Percentiles rank a stretch among this genome's conserved stretches.
phyloP scores from a whole-genome alignment of 2,329 filamentous ascomycete genomes.

The Tricladium varicosporioides region DNA sequence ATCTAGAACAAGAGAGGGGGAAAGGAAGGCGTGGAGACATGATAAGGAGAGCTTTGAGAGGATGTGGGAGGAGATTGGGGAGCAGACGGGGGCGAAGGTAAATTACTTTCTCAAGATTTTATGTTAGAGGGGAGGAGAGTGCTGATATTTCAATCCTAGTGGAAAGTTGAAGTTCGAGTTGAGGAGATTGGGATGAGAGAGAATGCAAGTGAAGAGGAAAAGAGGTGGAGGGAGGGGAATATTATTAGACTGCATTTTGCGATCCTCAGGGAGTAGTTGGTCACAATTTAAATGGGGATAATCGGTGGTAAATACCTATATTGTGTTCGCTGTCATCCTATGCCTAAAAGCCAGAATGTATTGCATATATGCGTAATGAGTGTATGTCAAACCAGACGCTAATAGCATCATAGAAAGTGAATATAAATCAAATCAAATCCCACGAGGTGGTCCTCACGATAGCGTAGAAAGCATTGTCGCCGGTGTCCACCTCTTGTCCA shows the following conservation, averaged over 20 bases:
- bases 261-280: not conserved
- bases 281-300: too few relatives aligned
- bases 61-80: constrained; percentile 40
- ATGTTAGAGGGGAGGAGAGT: not conserved
- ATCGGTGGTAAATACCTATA: too few relatives aligned
- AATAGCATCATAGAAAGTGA: not conserved
- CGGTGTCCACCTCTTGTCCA: constrained; percentile 40
- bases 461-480: constrained; percentile 54
- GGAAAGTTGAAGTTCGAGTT: not conserved
- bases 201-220: not conserved
- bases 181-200: not conserved
- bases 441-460: constrained; percentile 39
- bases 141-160: not conserved
- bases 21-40: constrained; percentile 29
- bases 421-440: constrained; percentile 23
- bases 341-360: too few relatives aligned
- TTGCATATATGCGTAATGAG: not conserved
- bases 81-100: constrained; percentile 27
- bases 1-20: not conserved
- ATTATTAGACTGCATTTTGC: not conserved
- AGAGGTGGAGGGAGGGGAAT: not conserved
- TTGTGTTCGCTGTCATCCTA: too few relatives aligned
- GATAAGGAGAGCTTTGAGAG: constrained; percentile 32
- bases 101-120: not conserved
- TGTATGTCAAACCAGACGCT: not conserved